Evolutionary conservation across 768 basidiomycete genomes (phyloP), one percentile per base, ranked within the genome.

Genomic region (Pholiota conissans): DNA sequence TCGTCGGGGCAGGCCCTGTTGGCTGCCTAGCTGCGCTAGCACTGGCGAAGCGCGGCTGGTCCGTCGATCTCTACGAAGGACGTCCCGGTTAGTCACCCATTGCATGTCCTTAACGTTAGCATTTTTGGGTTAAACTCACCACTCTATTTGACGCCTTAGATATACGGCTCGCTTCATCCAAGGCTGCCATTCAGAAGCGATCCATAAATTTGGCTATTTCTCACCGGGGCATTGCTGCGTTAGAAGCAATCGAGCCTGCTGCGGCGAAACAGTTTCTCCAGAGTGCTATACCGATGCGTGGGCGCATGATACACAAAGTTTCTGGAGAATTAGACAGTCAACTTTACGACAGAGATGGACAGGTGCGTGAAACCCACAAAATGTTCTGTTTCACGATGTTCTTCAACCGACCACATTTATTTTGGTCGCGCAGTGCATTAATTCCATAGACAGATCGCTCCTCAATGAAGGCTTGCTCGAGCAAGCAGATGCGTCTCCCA

Each of bases 161-260:
- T 76, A 77, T 90, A 63, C 86, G 92, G 45, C 79, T 90, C 51
- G 81, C 86, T 28, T 82, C 86, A 28, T 87, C 89, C 49, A 87
- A 83, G 70, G 79, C 79, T 45, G 79, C 76, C 54, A 74, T 81
- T 27, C 84, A 86, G 67, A 90, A 91, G 68, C 85, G 96, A 56
- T 97, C 95, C 56, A 97, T 98, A 74, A 98, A 98, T 76, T 80
- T 98, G 54, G 95, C 95, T 26, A 93, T 98, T 58, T 98, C 95
- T 18, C 87, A 93, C 57, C 86, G 96, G 42, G 96, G 95, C 61
- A 88, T 98, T 56, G 85, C 89, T 65, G 96, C 95, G 42, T 77
- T 98, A 46, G 80, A 87, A 65, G 84, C 87, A 53, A 83, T 99
- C 61, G 90, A 95, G 74, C 77, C 85, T 39, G 81, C 77, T 34